Evolutionary conservation across 352 stramenopile genomes (phyloP), one percentile per base, ranked within the genome.

Genomic region (Pythium biforme): DNA sequence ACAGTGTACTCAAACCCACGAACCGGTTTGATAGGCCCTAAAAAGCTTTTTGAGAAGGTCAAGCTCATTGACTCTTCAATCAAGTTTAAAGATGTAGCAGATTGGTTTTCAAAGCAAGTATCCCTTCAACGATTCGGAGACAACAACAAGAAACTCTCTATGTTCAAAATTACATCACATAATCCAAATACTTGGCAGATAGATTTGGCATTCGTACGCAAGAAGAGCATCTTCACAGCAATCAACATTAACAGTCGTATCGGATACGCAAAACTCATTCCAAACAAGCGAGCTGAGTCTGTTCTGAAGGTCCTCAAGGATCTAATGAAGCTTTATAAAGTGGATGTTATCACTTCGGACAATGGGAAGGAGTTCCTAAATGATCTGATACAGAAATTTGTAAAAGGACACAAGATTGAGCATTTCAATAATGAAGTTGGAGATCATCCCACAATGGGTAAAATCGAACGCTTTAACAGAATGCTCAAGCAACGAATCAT

Each of bases 401-500:
- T 79, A 7, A 66, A 74, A 57, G 19, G 19, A 2, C 68, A 76
- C 12, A 68, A 62, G 14, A 82, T 79, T 51, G 58, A 72, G 15
- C 69, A 78, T 47, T 76, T 62, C 56, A 79, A 77, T 25, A 77
- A 75, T 34, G 75, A 78, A 25, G 47, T 55, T 3, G 72, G 67
- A 39, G 69, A 83, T 62, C 67, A 81, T 41, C 40, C 40, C 9
- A 74, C 68, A 2, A 70, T 80, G 61, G 75, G 72, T 26, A 80
- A 80, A 52, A 79, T 80, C 27, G 72, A 76, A 55, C 31, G 70
- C 50, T 81, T 81, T 59, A 82, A 75, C 64, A 25, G 68, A 59
- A 79, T 68, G 0, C 0, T 82, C 0, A 82, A 79, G 39, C 51
- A 70, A 25, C 14, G 71, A 45, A n/a, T 82, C n/a, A 70, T 63